phyloP scores from a whole-genome alignment of 148 eudicot genomes.

The Rhododendron kiyosumense region DNA sequence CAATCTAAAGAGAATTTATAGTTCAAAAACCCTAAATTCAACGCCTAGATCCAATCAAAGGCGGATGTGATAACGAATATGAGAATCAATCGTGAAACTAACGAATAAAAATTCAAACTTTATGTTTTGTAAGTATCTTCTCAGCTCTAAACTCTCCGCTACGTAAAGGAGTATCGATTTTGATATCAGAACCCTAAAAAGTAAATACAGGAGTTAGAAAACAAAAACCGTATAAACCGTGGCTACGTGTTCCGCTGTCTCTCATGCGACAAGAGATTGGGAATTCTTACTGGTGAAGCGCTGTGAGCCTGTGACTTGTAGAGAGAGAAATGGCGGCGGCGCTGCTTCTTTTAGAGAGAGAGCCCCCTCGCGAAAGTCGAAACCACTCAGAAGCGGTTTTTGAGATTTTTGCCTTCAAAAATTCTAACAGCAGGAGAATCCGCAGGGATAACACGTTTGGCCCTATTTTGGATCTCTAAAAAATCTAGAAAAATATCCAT shows the following conservation, averaged over 20 bases:
- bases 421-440: too few species aligned
- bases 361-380: too few species aligned
- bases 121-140: background rate
- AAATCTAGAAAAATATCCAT: too few species aligned
- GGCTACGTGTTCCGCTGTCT: background rate
- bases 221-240: background rate
- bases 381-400: too few species aligned
- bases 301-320: background rate
- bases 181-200: constrained; percentile 4
- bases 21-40: background rate
- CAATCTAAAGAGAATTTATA: background rate
- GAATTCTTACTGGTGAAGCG: constrained; percentile 6
- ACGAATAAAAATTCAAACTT: background rate
- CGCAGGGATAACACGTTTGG: too few species aligned
- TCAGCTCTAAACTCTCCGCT: background rate
- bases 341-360: too few species aligned
- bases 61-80: background rate
- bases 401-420: too few species aligned
- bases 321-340: background rate
- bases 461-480: too few species aligned
- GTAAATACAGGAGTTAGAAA: background rate
- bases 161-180: background rate
- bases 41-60: constrained; percentile 6
- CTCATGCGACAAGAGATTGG: background rate
- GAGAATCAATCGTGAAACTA: background rate